Conservation (phyloP, 305 asterid species). For the Solanum chacoense region DNA sequence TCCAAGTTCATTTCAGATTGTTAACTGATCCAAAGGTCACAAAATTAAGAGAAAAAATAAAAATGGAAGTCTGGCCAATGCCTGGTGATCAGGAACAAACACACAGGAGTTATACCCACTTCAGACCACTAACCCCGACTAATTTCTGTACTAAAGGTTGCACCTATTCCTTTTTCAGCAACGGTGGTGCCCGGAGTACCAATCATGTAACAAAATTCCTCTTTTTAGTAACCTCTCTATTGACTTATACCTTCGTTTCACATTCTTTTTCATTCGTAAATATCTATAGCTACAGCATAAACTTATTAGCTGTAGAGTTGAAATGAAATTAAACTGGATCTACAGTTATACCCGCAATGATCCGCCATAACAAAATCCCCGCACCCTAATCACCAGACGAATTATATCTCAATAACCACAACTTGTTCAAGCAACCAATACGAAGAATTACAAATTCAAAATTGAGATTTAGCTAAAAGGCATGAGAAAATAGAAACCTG, state of each 20-base stretch:
- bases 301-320: background rate
- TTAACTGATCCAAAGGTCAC: background rate
- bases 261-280: background rate
- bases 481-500: constrained; percentile 32
- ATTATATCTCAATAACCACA: background rate
- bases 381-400: background rate
- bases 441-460: background rate
- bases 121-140: background rate
- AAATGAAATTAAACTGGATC: background rate
- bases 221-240: background rate
- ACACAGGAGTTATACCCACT: background rate
- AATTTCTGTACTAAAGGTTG: background rate
- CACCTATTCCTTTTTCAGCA: background rate
- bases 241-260: background rate
- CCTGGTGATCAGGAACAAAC: background rate
- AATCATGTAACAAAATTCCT: background rate
- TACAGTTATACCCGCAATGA: background rate
- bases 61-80: background rate
- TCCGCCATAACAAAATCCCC: background rate
- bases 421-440: background rate
- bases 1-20: background rate
- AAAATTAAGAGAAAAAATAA: background rate
- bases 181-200: background rate
- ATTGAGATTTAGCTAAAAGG: background rate
- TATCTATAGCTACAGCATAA: background rate